phyloP scores from a whole-genome alignment of 164 flowering plant species.

The Berberis vulgaris region DNA sequence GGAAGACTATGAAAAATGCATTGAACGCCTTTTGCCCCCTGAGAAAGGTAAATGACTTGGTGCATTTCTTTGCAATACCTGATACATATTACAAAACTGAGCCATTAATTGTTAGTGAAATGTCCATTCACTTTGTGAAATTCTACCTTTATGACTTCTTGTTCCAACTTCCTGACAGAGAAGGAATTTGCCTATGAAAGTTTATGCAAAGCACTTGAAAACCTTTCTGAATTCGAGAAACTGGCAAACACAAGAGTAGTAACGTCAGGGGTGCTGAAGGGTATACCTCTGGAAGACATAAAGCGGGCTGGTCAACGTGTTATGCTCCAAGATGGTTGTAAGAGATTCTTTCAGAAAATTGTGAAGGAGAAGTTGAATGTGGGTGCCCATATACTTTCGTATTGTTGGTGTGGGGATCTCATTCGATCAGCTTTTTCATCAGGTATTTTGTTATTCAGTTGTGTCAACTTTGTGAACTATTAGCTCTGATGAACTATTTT shows the following conservation, averaged over 20 bases:
- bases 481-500: too few relatives aligned
- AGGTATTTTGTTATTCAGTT: constrained; percentile 34
- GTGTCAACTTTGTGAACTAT: background rate
- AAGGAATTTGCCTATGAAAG: constrained; percentile 44
- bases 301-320: constrained; percentile 66
- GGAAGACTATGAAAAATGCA: constrained; percentile 87
- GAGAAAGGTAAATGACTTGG: constrained; percentile 36
- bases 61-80: background rate
- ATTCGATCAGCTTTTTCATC: constrained; percentile 77
- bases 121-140: too few relatives aligned
- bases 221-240: constrained; percentile 70
- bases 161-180: constrained; percentile 31
- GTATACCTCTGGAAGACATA: constrained; percentile 71
- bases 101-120: too few relatives aligned
- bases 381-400: constrained; percentile 64
- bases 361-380: constrained; percentile 41
- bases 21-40: constrained; percentile 52
- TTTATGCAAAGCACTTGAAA: constrained; percentile 54
- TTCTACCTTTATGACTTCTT: too few relatives aligned
- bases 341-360: constrained; percentile 46
- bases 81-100: too few relatives aligned
- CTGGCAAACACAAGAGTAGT: constrained; percentile 66
- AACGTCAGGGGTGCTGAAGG: constrained; percentile 75
- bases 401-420: constrained; percentile 94
- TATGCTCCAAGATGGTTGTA: constrained; percentile 73